Evolutionary conservation across 805 yeast genomes (phyloP), one percentile per base, ranked within the genome.

Genomic region (Ogataea dorogensis): DNA sequence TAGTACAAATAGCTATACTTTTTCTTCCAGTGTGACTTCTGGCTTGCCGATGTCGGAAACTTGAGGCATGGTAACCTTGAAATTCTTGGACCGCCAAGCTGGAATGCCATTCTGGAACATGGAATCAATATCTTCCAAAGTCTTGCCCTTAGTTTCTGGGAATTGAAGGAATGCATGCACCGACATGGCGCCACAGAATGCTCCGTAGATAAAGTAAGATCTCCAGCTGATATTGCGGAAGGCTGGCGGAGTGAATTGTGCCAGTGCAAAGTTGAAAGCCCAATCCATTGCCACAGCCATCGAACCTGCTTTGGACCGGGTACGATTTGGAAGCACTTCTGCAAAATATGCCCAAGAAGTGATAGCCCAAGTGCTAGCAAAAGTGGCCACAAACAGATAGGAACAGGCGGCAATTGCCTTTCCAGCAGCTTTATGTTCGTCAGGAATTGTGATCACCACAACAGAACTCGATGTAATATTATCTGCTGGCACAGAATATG

Each of bases 51-150:
- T 11, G 4, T 28, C 19, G 12, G 15, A 8, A 3, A 17, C 10
- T 17, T 9, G 6, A 11, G 5, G 15, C 9, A 28, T 10, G 3
- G 3, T 5, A 14, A 28, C 31, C 5, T 7, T 17, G 14, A 28
- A 28, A 3, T 17, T 15, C 8, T 12, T 12, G 6, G 31, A 28
- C 8, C 22, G 10, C 31, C 31, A 28, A 8, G 31, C 31, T 9
- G 38, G 38, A 21, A 39, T 19, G 17, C 34, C 25, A 15, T 31
- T 13, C 13, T 21, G 24, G 64, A 77, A 79, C 33, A 79, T 65
- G 34, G 71, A 78, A 53, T 81, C 86, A 41, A 81, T 75, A 59
- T 81, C 86, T 61, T 81, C 88, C 52, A 80, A 68, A 7, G 86
- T 77, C 62, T 73, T 76, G 49, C 72, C 79, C 61, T 79, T 79